Evolutionary conservation across 441 rosid species (phyloP), one percentile per base, ranked within the genome.

Genomic region (Mallotus repandus): DNA sequence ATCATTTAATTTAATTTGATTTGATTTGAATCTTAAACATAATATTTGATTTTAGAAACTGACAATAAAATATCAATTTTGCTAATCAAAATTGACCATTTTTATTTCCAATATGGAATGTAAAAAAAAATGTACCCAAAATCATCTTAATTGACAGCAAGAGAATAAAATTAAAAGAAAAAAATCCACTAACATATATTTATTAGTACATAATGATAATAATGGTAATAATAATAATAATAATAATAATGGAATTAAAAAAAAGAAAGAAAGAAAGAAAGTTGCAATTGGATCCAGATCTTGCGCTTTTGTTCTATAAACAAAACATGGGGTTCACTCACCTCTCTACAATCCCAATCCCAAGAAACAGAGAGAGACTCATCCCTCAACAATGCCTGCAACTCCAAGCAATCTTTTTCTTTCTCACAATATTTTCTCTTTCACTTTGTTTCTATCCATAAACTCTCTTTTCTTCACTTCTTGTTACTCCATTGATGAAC

Each of bases 261-360:
- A 25, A 57, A 55, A 63, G 66, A 25, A 50, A 35, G 35, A 41
- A 66, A 62, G 68, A 61, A 9, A 52, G 9, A 32, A 61, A 56
- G 25, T 54, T 53, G 49, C 65, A 62, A 19, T 83, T 77, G 89
- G 96, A 91, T 94, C 95, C 87, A 86, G 90, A 89, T 84, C 93
- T 87, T 76, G 79, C 77, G 85, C 85, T 78, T 85, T 84, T 82
- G 76, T 84, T 79, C 85, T 90, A 86, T 90, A 90, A 90, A 87
- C 92, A 85, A 90, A 89, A 86, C 93, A 87, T 90, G 89, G 93
- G 91, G 85, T 87, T 89, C 82, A 81, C 14, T 38, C 41, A 38
- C 41, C 41, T 38, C 41, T 38, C 41, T 38, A 38, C 89, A 88
- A 89, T 93, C 91, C 76, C 98, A 89, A 93, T 93, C 97, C 97